Evolutionary conservation across 305 asterid genomes (phyloP).

Genomic region (Fraxinus latifolia): DNA sequence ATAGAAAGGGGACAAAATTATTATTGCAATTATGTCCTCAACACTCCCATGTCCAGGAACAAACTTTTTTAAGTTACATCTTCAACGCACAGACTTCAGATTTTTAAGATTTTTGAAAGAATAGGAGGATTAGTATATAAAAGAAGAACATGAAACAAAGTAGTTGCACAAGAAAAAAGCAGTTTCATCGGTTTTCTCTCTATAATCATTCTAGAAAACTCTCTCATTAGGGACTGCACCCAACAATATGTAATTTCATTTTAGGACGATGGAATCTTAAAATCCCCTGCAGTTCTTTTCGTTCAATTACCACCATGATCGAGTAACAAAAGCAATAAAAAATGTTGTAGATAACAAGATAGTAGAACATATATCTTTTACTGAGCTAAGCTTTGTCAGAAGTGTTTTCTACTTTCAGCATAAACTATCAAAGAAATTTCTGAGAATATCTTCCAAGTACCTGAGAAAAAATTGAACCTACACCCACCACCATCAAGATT

Average conservation of each 20-base stretch:
- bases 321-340: not conserved
- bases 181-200: not conserved
- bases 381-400: not conserved
- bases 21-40: not conserved
- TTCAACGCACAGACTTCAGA: not conserved
- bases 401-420: constrained; percentile 1
- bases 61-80: not conserved
- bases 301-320: not conserved
- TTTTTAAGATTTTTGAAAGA: not conserved
- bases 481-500: constrained; percentile 80
- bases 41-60: not conserved
- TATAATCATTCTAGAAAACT: not conserved
- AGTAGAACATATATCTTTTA: not conserved
- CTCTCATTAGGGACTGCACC: not conserved
- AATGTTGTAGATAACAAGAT: not conserved
- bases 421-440: not conserved
- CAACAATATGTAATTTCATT: not conserved
- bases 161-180: not conserved
- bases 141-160: not conserved
- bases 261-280: not conserved
- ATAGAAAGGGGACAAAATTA: not conserved
- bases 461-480: constrained; percentile 93
- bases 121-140: not conserved
- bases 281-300: not conserved
- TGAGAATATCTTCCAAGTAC: constrained; percentile 37